phyloP scores from a whole-genome alignment of 1,139 yeast species.

The Saccharomyces pastorianus region DNA sequence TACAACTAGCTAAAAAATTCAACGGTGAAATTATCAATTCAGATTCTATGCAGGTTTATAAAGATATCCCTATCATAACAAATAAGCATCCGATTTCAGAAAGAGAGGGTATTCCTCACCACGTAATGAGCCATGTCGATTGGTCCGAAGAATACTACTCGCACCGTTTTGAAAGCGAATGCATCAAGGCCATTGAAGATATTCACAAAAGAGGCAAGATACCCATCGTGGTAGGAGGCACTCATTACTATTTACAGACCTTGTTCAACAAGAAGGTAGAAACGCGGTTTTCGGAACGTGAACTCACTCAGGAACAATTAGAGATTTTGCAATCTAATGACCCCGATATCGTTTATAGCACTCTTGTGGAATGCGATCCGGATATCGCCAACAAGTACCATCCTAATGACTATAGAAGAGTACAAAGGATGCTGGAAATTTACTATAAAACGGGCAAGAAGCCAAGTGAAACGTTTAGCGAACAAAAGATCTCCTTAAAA shows the following conservation, averaged over 20 bases:
- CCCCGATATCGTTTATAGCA: conserved; percentile 41
- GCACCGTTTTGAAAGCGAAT: conserved; percentile 74
- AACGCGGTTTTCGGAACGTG: conserved; percentile 11
- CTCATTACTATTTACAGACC: conserved; percentile 83
- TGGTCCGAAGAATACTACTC: conserved; percentile 81
- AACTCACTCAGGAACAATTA: conserved; percentile 38
- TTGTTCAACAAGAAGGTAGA: conserved; percentile 42
- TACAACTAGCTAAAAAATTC: conserved; percentile 67
- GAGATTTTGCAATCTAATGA: conserved; percentile 50
- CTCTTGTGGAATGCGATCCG: conserved; percentile 55
- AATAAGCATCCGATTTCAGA: conserved; percentile 85
- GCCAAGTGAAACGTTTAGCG: conserved; percentile 63
- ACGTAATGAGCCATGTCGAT: conserved; percentile 72
- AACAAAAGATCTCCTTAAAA: conserved; percentile 52
- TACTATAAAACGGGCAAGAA: conserved; percentile 55
- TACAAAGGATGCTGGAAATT: conserved; percentile 75
- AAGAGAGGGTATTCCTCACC: conserved; percentile 68
- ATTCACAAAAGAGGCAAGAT: conserved; percentile 63
- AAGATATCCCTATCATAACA: conserved; percentile 65
- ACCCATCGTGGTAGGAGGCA: conserved; percentile 92
- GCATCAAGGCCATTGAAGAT: conserved; percentile 44
- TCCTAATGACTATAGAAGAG: conserved; percentile 78
- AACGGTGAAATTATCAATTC: conserved; percentile 92
- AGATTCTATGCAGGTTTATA: conserved; percentile 94
- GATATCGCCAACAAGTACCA: conserved; percentile 73